Base-by-base conservation (phyloP, 106 monocot species). In the Acorus gramineus region DNA sequence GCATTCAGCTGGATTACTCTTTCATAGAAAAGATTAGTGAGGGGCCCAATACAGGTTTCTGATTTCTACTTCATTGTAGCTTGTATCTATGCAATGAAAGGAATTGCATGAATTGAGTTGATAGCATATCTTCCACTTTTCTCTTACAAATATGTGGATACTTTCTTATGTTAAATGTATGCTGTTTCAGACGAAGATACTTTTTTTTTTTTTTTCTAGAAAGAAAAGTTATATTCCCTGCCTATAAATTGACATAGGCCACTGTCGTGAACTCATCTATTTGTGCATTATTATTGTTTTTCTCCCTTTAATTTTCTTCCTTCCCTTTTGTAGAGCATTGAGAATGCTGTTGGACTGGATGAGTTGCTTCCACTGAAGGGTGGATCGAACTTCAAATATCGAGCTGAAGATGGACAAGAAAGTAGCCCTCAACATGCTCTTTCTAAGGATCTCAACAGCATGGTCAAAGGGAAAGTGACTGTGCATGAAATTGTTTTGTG, bases 341-440 rank as follows among this genome's bases (percentile, higher is more conserved):
- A 90, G 61, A 79, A 87, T 71, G 82, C 90, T 14, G 59, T 81
- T 53, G 76, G 66, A 61, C 59, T 96, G 49, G 90, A 95, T 49
- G 78, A 81, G 58, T 72, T 96, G 67, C 82, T 96, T 47, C 95
- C 90, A 53, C 82, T 84, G 44, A 96, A 82, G 56, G 84, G 80
- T 71, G 87, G 73, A 69, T 43, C 89, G 64, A 73, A 61, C 69
- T 93, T 86, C 69, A 86, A 79, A 63, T 93, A 84, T 48, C 54
- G 57, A 45, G 66, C 44, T 28, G 82, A 81, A 50, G 78, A 80
- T 47, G 69, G 69, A 60, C 57, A 58, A 55, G 79, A 83, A 78
- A 62, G 52, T 8, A 64, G 64, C 53, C 72, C 69, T 2, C 78
- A 74, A 3, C 74, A 76, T 7, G 56, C 52, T 44, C 71, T 95